These are phyloP conservation scores for Citrullus colocynthis DNA, from an alignment of 306 rosid species.

Conservation along the genomic window DNA sequence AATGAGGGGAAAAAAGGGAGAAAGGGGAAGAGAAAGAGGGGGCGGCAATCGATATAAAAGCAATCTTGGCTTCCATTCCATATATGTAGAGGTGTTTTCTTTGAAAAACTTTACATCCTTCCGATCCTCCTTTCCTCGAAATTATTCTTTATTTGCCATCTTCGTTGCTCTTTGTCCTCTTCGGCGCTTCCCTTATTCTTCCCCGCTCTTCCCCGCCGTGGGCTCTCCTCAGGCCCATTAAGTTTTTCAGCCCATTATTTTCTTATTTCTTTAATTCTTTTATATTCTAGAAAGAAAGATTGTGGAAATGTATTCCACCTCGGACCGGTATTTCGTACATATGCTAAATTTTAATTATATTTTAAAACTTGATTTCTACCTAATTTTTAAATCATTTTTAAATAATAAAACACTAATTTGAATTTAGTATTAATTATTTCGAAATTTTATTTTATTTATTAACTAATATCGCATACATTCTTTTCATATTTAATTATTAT, in stretches of 20 bases:
- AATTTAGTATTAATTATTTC: too few relatives aligned
- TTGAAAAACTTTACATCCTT: slow-evolving; percentile 12
- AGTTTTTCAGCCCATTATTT: background rate
- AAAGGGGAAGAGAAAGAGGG: background rate
- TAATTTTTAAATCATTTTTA: too few relatives aligned
- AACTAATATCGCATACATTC: too few relatives aligned
- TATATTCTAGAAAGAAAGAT: too few relatives aligned
- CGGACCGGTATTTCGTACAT: too few relatives aligned
- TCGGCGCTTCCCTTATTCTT: background rate
- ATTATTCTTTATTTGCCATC: slow-evolving; percentile 12
- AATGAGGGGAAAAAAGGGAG: background rate
- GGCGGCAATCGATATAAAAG: slow-evolving; percentile 7
- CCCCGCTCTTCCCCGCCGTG: background rate
- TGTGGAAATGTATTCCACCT: too few relatives aligned
- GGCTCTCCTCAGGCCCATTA: background rate
- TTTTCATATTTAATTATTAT: too few relatives aligned
- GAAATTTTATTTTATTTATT: too few relatives aligned
- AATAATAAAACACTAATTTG: too few relatives aligned
- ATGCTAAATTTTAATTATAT: too few relatives aligned
- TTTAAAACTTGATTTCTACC: too few relatives aligned
- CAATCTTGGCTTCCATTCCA: slow-evolving; percentile 9
- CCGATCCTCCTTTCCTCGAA: slow-evolving; percentile 12
- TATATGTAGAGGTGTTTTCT: slow-evolving; percentile 5
- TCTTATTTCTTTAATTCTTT: too few relatives aligned
- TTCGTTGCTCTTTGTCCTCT: slow-evolving; percentile 12